Evolutionary conservation across 768 basidiomycete species (phyloP).

Genomic region (Roridomyces roridus): DNA sequence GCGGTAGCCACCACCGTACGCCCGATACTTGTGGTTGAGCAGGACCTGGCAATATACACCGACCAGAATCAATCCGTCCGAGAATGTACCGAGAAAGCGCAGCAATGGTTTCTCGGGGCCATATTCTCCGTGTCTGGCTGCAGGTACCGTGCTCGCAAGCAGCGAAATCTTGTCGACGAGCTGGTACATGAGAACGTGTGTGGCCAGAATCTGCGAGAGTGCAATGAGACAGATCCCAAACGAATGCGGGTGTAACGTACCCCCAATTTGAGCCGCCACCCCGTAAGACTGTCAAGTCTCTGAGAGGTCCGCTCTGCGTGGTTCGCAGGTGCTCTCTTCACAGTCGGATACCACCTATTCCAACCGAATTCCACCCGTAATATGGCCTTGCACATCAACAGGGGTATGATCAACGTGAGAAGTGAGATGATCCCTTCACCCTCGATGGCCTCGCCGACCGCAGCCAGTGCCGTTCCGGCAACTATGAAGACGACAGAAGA

Average conservation of each 20-base stretch:
- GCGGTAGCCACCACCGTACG: constrained; percentile 32
- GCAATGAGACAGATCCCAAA: not conserved
- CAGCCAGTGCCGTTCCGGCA: constrained; percentile 25
- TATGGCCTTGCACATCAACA: constrained; percentile 35
- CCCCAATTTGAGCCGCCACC: constrained; percentile 9
- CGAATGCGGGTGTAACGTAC: constrained; percentile 11
- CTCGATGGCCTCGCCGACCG: not conserved
- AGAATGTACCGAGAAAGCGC: not conserved
- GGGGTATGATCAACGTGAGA: constrained; percentile 13
- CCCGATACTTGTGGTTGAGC: constrained; percentile 28
- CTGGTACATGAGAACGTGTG: not conserved
- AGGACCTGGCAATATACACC: constrained; percentile 29
- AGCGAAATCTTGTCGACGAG: not conserved
- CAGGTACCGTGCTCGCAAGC: constrained; percentile 3
- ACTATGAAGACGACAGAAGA: constrained; percentile 12
- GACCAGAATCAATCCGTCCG: not conserved
- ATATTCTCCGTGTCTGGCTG: not conserved
- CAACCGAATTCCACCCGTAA: constrained; percentile 29
- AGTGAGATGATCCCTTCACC: not conserved
- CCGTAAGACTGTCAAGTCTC: constrained; percentile 9
- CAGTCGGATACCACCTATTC: constrained; percentile 30
- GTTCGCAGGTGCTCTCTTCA: constrained; percentile 27
- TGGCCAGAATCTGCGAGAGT: not conserved
- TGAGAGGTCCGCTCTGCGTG: constrained; percentile 34
- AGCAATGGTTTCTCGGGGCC: not conserved